These are phyloP conservation scores for Westerdykella aurantiaca DNA, from an alignment of 2,329 filamentous ascomycete genomes.

Conservation along the genomic window DNA sequence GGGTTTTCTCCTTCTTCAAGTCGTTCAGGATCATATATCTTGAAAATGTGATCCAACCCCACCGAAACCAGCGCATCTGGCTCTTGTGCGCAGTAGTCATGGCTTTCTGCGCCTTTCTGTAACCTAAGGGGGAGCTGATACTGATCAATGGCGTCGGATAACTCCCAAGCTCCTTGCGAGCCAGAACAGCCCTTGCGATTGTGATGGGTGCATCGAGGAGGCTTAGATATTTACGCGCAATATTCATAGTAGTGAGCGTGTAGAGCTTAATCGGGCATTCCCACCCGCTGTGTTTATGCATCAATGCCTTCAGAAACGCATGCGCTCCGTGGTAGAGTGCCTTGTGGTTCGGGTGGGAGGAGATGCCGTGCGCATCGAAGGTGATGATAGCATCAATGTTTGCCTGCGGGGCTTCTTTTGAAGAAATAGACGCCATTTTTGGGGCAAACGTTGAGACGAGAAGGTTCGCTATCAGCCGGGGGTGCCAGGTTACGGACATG, in stretches of 20 bases:
- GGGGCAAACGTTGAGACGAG: slow-evolving; percentile 71
- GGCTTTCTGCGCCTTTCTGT: slow-evolving; percentile 67
- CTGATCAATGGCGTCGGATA: slow-evolving; percentile 59
- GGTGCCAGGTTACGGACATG: slow-evolving; percentile 75
- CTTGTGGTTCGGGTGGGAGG: slow-evolving; percentile 87
- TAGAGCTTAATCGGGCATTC: slow-evolving; percentile 76
- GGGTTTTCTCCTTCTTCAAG: slow-evolving; percentile 54
- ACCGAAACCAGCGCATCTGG: slow-evolving; percentile 98
- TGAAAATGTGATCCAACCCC: slow-evolving; percentile 86
- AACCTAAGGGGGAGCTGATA: slow-evolving; percentile 59
- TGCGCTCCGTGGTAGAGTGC: slow-evolving; percentile 79
- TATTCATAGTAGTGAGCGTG: slow-evolving; percentile 66
- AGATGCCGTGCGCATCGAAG: slow-evolving; percentile 79
- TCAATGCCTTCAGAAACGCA: slow-evolving; percentile 62
- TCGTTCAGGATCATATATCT: slow-evolving; percentile 97
- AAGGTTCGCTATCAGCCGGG: slow-evolving; percentile 61
- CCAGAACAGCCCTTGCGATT: slow-evolving; percentile 51
- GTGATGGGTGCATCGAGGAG: slow-evolving; percentile 72
- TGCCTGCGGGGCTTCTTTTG: slow-evolving; percentile 44
- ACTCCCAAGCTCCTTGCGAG: slow-evolving; percentile 48
- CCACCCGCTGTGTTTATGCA: slow-evolving; percentile 59
- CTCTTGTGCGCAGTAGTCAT: slow-evolving; percentile 89
- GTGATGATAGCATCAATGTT: slow-evolving; percentile 80
- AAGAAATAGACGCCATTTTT: slow-evolving; percentile 44
- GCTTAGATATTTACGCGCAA: slow-evolving; percentile 75